Evolutionary conservation across 177 flowering plant species (phyloP).

Genomic region (Vitis hybrid): DNA sequence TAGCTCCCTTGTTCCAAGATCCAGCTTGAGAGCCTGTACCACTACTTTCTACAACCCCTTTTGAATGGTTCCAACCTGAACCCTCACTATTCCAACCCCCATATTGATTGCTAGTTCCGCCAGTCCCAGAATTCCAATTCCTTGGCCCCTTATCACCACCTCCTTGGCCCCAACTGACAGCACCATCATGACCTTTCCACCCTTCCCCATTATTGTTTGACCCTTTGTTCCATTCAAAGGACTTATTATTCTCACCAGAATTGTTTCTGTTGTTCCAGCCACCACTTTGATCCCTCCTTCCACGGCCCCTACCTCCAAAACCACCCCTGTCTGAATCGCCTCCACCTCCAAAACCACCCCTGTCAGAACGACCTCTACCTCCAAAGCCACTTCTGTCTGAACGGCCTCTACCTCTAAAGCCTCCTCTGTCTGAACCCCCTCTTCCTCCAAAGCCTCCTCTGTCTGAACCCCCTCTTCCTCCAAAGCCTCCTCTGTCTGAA

Average conservation of each 20-base stretch:
- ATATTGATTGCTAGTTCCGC: slow-evolving; percentile 5
- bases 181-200: slow-evolving; percentile 17
- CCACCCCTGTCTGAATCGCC: slow-evolving; percentile 20
- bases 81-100: slow-evolving; percentile 18
- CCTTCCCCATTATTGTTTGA: slow-evolving; percentile 5
- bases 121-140: slow-evolving; percentile 20
- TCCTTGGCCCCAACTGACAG: slow-evolving; percentile 30
- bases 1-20: no score
- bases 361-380: slow-evolving; percentile 23
- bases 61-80: slow-evolving; percentile 15
- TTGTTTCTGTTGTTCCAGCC: slow-evolving; percentile 29
- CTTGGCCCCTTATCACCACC: slow-evolving; percentile 11
- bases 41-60: background rate
- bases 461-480: slow-evolving; percentile 14
- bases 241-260: slow-evolving; percentile 18
- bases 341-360: slow-evolving; percentile 38
- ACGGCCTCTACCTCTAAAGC: slow-evolving; percentile 20
- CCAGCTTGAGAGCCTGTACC: background rate
- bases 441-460: slow-evolving; percentile 34
- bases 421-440: slow-evolving; percentile 31
- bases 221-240: slow-evolving; percentile 19
- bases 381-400: slow-evolving; percentile 8
- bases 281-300: slow-evolving; percentile 27
- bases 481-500: slow-evolving; percentile 10
- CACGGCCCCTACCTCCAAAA: slow-evolving; percentile 21